Conservation (phyloP, 805 yeast genomes). For the Kodamaea jinghongensis region DNA sequence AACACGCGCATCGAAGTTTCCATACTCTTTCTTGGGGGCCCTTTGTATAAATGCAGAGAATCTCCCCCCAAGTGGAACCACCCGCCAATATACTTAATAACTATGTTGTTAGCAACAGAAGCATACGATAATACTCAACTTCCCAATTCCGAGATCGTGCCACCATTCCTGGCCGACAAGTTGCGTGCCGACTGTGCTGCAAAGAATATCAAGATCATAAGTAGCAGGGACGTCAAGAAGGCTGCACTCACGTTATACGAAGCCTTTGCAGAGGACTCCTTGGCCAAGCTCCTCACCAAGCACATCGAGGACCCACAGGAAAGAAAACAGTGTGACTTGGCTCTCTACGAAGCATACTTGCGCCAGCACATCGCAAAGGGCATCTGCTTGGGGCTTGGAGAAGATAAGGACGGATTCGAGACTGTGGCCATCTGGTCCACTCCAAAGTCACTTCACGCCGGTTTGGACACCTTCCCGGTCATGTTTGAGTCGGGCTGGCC, state of each 20-base stretch:
- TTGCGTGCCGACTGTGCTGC: conserved; percentile 9
- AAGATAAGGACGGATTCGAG: conserved; percentile 42
- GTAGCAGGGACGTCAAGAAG: conserved; percentile 23
- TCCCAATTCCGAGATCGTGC: conserved; percentile 6
- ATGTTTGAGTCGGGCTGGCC: conserved; percentile 54
- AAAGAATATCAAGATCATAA: conserved; percentile 11
- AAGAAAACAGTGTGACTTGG: conserved; percentile 29
- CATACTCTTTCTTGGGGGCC: too few relatives aligned
- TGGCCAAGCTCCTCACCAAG: conserved; percentile 29
- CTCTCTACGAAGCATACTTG: conserved; percentile 50
- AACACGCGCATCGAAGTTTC: too few relatives aligned
- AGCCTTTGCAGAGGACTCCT: conserved; percentile 34
- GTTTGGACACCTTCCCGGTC: conserved; percentile 45
- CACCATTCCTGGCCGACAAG: conserved; percentile 1
- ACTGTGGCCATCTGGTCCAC: conserved; percentile 55
- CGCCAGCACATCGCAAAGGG: conserved; percentile 51
- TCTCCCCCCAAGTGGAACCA: not conserved
- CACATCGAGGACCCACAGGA: conserved; percentile 21
- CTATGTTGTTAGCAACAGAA: conserved; percentile 3
- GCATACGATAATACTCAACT: not conserved
- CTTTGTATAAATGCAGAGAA: not conserved
- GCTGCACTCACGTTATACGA: conserved; percentile 38
- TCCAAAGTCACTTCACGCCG: conserved; percentile 41
- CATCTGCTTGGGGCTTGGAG: conserved; percentile 48
- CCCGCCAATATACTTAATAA: not conserved